Evolutionary conservation across 1,139 yeast genomes (phyloP).

Genomic region (Kluyveromyces sp.): DNA sequence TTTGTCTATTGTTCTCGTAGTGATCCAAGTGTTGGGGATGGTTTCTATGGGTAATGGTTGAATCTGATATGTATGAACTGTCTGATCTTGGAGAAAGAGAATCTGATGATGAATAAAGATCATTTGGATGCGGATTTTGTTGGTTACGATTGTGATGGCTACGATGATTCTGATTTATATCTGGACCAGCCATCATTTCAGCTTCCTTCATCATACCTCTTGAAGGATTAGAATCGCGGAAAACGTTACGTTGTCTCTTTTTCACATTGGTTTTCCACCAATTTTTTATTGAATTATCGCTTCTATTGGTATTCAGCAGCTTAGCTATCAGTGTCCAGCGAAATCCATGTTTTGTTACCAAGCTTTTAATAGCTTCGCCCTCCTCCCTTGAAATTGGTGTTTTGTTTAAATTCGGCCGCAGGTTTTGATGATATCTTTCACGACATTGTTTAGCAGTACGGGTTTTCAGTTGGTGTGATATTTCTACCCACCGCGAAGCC

Average conservation of each 20-base stretch:
- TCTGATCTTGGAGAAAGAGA: constrained; percentile 1
- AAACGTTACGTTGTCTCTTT: constrained; percentile 37
- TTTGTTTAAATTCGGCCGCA: constrained; percentile 76
- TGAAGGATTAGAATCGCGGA: background rate
- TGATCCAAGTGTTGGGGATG: background rate
- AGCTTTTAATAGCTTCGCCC: constrained; percentile 69
- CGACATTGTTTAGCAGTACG: constrained; percentile 90
- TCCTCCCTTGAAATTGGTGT: constrained; percentile 81
- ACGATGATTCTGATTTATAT: background rate
- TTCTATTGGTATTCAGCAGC: constrained; percentile 67
- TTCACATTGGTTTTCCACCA: constrained; percentile 98
- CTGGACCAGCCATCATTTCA: background rate
- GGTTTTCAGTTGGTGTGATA: constrained; percentile 63
- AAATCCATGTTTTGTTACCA: constrained; percentile 75
- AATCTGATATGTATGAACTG: background rate
- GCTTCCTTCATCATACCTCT: background rate
- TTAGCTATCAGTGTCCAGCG: constrained; percentile 94
- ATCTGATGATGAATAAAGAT: background rate
- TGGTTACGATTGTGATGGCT: background rate
- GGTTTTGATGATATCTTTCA: constrained; percentile 85
- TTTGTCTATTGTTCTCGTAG: background rate
- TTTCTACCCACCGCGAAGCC: constrained; percentile 88
- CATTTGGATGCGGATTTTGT: background rate
- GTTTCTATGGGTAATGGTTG: background rate
- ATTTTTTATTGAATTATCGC: constrained; percentile 87